Conservation (phyloP, 73 alveolate genomes). For the Paramecium tetraurelia region DNA sequence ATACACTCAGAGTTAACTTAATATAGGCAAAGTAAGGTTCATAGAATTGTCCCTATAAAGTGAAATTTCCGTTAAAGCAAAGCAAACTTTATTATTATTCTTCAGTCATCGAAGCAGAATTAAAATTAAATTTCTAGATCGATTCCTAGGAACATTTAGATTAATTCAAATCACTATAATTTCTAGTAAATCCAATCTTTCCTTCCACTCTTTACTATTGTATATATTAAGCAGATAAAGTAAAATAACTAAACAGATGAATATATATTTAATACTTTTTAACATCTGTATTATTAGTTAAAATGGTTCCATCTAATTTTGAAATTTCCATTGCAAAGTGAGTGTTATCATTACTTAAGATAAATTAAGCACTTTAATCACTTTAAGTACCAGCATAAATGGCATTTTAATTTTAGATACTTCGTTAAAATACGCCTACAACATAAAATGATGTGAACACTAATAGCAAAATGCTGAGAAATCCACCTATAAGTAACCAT, state of each 20-base stretch:
- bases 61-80: neutral
- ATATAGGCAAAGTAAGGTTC: neutral
- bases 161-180: neutral
- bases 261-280: neutral
- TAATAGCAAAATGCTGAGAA: neutral
- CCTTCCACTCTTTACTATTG: neutral
- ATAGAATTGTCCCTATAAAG: neutral
- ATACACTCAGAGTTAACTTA: neutral
- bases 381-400: conserved; percentile 20
- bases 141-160: neutral
- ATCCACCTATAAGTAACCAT: neutral
- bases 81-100: neutral
- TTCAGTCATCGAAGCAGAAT: neutral
- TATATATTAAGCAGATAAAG: neutral
- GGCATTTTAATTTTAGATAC: neutral
- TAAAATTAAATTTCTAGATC: neutral
- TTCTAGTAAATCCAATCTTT: neutral
- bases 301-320: neutral
- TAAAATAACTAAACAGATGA: neutral
- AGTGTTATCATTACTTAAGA: neutral
- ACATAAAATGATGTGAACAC: neutral
- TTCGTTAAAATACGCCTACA: neutral
- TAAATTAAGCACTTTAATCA: neutral
- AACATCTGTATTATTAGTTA: neutral
- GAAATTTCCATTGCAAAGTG: neutral